phyloP scores from a whole-genome alignment of 2,329 filamentous ascomycete genomes.

The Coccinonectria pachysandricola region DNA sequence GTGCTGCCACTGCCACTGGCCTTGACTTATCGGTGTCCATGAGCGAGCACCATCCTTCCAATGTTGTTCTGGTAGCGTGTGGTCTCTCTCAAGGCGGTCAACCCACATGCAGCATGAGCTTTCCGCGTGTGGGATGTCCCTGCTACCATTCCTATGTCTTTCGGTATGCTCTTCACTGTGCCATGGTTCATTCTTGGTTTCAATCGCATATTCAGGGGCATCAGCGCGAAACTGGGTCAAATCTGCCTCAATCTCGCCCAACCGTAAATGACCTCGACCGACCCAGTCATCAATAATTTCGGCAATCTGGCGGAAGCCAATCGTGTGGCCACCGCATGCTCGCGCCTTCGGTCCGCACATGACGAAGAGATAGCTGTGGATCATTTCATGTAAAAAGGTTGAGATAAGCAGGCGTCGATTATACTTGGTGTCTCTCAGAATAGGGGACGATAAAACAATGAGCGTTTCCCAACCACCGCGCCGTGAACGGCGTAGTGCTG shows the following conservation, averaged over 20 bases:
- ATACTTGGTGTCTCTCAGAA: constrained; percentile 45
- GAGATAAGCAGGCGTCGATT: constrained; percentile 52
- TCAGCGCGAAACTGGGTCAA: constrained; percentile 40
- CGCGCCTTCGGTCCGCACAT: constrained; percentile 48
- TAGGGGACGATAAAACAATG: constrained; percentile 49
- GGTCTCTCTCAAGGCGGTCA: constrained; percentile 5
- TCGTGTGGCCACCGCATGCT: constrained; percentile 47
- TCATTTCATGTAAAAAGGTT: constrained; percentile 56
- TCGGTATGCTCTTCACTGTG: constrained; percentile 15
- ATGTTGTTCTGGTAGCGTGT: no score
- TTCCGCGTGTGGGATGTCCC: no score
- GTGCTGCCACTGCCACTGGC: constrained; percentile 27
- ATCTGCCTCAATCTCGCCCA: constrained; percentile 53
- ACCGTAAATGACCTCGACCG: constrained; percentile 40
- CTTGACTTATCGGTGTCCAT: no score
- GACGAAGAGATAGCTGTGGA: constrained; percentile 57
- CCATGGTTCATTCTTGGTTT: no score
- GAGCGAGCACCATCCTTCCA: no score
- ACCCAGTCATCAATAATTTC: constrained; percentile 52
- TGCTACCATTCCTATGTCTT: constrained; percentile 6
- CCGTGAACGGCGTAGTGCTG: constrained; percentile 40
- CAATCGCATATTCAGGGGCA: no score
- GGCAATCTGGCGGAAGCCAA: constrained; percentile 49
- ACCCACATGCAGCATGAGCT: constrained; percentile 12
- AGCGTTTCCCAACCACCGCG: constrained; percentile 49